Evolutionary conservation across 768 basidiomycete genomes (phyloP).

Genomic region (Stropharia rugosoannulata): DNA sequence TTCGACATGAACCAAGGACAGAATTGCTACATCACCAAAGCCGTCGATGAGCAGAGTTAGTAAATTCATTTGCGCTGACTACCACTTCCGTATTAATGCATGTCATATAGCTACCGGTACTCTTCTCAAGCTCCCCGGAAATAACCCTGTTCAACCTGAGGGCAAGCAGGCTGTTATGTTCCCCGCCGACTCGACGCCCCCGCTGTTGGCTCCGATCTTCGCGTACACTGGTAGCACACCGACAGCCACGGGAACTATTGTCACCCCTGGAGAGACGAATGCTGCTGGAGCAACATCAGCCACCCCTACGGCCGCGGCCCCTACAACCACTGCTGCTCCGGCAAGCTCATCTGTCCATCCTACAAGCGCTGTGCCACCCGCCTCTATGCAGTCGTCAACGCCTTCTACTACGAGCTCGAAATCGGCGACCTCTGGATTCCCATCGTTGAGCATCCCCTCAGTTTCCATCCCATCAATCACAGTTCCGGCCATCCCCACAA

Average conservation of each 20-base stretch:
- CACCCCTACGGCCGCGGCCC: conserved; percentile 4
- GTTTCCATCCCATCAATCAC: conserved; percentile 12
- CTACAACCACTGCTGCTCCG: background rate
- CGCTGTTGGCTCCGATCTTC: conserved; percentile 41
- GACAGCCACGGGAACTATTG: conserved; percentile 32
- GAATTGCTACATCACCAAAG: conserved; percentile 44
- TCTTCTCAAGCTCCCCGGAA: conserved; percentile 46
- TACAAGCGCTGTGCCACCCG: background rate
- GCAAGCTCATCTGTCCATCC: background rate
- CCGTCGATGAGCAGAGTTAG: conserved; percentile 46
- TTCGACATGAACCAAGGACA: conserved; percentile 41
- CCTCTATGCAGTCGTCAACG: background rate
- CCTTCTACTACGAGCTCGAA: background rate
- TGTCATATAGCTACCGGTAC: conserved; percentile 41
- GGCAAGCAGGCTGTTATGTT: conserved; percentile 32
- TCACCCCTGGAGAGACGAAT: conserved; percentile 11
- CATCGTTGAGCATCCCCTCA: conserved; percentile 5
- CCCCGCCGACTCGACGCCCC: conserved; percentile 34
- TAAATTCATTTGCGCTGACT: background rate
- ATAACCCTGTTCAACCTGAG: conserved; percentile 47
- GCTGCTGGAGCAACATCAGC: background rate
- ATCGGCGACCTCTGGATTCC: background rate
- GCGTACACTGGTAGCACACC: conserved; percentile 44
- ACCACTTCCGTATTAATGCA: background rate
- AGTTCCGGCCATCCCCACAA: conserved; percentile 12